Percentiles rank a stretch among this genome's conserved stretches.
These are phyloP conservation scores for Triangularia verruculosa DNA, from an alignment of 2,329 filamentous ascomycete species.

Conservation along the genomic window DNA sequence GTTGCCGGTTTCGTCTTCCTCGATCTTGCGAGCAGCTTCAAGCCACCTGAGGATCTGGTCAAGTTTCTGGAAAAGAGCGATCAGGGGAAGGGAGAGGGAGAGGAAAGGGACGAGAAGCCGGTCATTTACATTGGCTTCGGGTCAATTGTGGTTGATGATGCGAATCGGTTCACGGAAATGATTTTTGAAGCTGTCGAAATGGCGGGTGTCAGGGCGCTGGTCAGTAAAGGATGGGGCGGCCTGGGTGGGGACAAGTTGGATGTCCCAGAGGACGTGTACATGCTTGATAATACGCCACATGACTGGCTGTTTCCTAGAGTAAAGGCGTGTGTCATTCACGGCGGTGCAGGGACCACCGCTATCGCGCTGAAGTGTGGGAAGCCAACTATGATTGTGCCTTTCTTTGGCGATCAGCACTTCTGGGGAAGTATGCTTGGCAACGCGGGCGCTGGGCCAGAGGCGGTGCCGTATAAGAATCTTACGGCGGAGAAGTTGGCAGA, in stretches of 20 bases:
- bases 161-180: slow-evolving; percentile 64
- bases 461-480: slow-evolving; percentile 67
- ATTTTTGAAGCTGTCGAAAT: slow-evolving; percentile 66
- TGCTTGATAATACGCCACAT: slow-evolving; percentile 72
- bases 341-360: slow-evolving; percentile 75
- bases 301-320: slow-evolving; percentile 74
- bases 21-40: slow-evolving; percentile 61
- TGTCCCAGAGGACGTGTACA: slow-evolving; percentile 62
- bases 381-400: slow-evolving; percentile 74
- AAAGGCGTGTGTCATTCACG: slow-evolving; percentile 67
- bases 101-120: slow-evolving; percentile 38
- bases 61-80: slow-evolving; percentile 47
- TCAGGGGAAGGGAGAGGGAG: not conserved
- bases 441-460: slow-evolving; percentile 61
- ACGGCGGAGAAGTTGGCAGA: slow-evolving; percentile 62
- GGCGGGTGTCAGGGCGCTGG: slow-evolving; percentile 66
- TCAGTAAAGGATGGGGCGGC: slow-evolving; percentile 75
- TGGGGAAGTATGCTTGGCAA: slow-evolving; percentile 69
- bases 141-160: slow-evolving; percentile 71
- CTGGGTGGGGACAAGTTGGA: slow-evolving; percentile 54
- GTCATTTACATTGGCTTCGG: slow-evolving; percentile 76
- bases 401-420: slow-evolving; percentile 77
- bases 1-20: slow-evolving; percentile 78
- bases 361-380: slow-evolving; percentile 68
- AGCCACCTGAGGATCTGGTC: slow-evolving; percentile 53